These are phyloP conservation scores for Trichoderma gamsii DNA, from an alignment of 495 filamentous ascomycete species.

Conservation along the genomic window DNA sequence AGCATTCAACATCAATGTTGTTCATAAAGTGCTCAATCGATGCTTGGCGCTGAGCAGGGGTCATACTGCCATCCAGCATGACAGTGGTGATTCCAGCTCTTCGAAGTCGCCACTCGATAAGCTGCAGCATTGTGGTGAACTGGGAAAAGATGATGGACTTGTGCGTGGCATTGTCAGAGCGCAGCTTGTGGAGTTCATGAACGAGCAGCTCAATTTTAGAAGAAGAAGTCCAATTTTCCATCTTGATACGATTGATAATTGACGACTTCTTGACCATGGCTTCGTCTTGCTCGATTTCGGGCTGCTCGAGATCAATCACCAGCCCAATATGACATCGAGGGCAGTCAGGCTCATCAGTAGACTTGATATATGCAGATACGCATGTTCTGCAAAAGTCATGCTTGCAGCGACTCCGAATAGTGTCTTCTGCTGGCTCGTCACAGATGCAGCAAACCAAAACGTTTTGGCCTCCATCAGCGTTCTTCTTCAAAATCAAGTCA, in stretches of 20 bases:
- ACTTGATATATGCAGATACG: conserved; percentile 73
- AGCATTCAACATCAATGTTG: conserved; percentile 85
- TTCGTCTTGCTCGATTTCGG: conserved; percentile 85
- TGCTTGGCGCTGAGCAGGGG: conserved; percentile 80
- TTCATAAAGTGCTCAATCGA: conserved; percentile 93
- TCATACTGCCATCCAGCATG: conserved; percentile 96
- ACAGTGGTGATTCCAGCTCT: conserved; percentile 94
- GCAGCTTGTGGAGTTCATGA: conserved; percentile 82
- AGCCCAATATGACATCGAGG: conserved; percentile 87
- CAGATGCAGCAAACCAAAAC: conserved; percentile 88
- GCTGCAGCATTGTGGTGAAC: conserved; percentile 95
- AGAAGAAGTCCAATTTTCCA: conserved; percentile 95
- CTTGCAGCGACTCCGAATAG: conserved; percentile 82
- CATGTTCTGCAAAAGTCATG: conserved; percentile 95
- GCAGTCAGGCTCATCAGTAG: conserved; percentile 72
- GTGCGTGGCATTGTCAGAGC: conserved; percentile 81
- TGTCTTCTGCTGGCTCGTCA: conserved; percentile 91
- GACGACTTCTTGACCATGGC: conserved; percentile 79
- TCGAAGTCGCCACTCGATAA: conserved; percentile 93
- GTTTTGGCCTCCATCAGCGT: conserved; percentile 78
- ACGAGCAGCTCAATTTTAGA: conserved; percentile 96
- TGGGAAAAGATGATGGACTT: conserved; percentile 98
- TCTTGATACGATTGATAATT: conserved; percentile 95
- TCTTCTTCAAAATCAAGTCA: conserved; percentile 85
- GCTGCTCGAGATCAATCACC: conserved; percentile 86